Percentiles rank a stretch among this genome's conserved stretches.
Conservation (phyloP, 805 yeast genomes). For the Kluyveromyces wickerhamii region DNA sequence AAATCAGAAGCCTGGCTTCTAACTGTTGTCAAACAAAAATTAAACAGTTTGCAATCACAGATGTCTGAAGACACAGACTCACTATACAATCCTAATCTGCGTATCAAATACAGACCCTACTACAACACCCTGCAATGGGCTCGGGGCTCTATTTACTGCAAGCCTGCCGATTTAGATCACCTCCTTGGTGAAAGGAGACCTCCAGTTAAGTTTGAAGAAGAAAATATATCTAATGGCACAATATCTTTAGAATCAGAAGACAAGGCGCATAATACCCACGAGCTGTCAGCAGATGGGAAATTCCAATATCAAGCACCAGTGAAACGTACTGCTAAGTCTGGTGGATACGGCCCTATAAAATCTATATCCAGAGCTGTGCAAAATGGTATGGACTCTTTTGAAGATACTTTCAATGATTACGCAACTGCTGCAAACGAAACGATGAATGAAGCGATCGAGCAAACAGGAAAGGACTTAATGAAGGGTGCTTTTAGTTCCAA, state of each 20-base stretch:
- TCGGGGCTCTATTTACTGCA: constrained; percentile 60
- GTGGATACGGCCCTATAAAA: constrained; percentile 36
- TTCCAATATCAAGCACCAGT: constrained; percentile 42
- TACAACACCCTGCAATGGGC: constrained; percentile 81
- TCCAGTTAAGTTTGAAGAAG: constrained; percentile 50
- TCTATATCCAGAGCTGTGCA: constrained; percentile 39
- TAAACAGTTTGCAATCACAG: constrained; percentile 38
- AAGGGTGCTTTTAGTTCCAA: constrained; percentile 45
- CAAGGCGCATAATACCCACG: constrained; percentile 11
- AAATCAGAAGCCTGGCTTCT: constrained; percentile 47
- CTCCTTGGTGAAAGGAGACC: constrained; percentile 64
- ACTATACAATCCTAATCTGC: constrained; percentile 60
- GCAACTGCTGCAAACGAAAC: constrained; percentile 48
- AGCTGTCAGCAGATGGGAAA: constrained; percentile 14
- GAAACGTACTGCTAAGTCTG: constrained; percentile 29
- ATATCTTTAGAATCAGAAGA: constrained; percentile 23
- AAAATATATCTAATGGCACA: constrained; percentile 44
- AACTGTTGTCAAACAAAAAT: constrained; percentile 38
- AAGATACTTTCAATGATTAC: constrained; percentile 48
- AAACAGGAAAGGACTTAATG: constrained; percentile 42
- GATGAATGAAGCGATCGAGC: constrained; percentile 44
- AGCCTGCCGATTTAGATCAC: constrained; percentile 52
- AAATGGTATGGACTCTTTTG: constrained; percentile 44
- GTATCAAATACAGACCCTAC: constrained; percentile 72
- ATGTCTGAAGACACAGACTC: constrained; percentile 39